Evolutionary conservation across 2,329 filamentous ascomycete species (phyloP).

Genomic region (Sporothrix inflata): DNA sequence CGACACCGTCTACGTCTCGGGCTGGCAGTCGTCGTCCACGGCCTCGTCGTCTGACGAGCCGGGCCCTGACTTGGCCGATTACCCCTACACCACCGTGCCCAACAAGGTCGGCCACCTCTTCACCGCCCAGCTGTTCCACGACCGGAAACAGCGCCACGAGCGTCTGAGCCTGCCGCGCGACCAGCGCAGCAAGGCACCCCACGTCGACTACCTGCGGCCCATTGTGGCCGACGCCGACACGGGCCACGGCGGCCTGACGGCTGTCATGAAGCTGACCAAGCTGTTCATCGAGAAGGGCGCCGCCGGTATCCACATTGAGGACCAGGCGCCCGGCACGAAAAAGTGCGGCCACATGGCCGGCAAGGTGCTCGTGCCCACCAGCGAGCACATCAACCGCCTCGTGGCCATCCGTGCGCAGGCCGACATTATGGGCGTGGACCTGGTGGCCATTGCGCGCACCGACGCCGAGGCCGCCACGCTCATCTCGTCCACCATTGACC

Average conservation of each 20-base stretch:
- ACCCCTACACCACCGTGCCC: constrained; percentile 95
- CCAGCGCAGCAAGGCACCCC: constrained; percentile 68
- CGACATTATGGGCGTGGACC: constrained; percentile 95
- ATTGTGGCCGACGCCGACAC: constrained; percentile 98
- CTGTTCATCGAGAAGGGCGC: constrained; percentile 96
- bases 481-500: constrained; percentile 95
- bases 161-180: constrained; percentile 75
- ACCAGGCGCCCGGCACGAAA: constrained; percentile 97
- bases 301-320: constrained; percentile 97
- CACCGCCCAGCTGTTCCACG: constrained; percentile 98
- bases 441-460: constrained; percentile 89
- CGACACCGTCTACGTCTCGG: constrained; percentile 97
- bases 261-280: constrained; percentile 99
- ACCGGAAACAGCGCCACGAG: constrained; percentile 97
- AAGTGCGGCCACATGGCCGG: constrained; percentile 99
- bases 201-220: constrained; percentile 91
- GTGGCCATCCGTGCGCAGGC: constrained; percentile 97
- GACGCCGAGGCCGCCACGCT: constrained; percentile 97
- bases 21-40: constrained; percentile 97
- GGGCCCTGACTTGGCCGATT: constrained; percentile 96
- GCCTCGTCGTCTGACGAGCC: constrained; percentile 94
- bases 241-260: constrained; percentile 95
- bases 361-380: constrained; percentile 95
- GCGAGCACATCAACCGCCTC: constrained; percentile 96
- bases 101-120: constrained; percentile 98